Evolutionary conservation across 495 filamentous ascomycete genomes (phyloP).

Genomic region (Hypoxylon cercidicola): DNA sequence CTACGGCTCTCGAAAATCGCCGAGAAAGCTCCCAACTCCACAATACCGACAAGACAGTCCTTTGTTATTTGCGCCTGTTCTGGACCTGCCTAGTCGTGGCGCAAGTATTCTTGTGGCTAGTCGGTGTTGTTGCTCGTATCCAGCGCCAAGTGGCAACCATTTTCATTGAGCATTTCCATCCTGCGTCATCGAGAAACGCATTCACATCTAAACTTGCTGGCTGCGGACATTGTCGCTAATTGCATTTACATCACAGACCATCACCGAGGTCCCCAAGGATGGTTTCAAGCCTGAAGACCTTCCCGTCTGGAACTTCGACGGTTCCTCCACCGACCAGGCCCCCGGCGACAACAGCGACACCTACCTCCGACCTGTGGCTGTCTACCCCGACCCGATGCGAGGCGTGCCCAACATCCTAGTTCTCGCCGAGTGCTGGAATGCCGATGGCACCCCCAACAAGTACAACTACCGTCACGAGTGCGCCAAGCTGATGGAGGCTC

Average conservation of each 20-base stretch:
- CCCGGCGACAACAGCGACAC: conserved; percentile 97
- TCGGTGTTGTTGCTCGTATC: conserved; percentile 26
- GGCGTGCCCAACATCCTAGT: conserved; percentile 85
- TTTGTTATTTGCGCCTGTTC: conserved; percentile 29
- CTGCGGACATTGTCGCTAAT: conserved; percentile 9
- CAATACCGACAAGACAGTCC: conserved; percentile 13
- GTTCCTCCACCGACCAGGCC: conserved; percentile 93
- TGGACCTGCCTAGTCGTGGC: conserved; percentile 26
- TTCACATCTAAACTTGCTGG: conserved; percentile 29
- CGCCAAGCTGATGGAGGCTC: conserved; percentile 85
- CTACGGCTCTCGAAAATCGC: conserved; percentile 19
- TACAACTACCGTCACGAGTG: conserved; percentile 97
- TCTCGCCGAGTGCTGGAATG: conserved; percentile 94
- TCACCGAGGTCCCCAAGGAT: conserved; percentile 69
- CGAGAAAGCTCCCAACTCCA: conserved; percentile 28
- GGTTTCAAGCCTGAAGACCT: conserved; percentile 76
- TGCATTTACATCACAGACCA: conserved; percentile 69
- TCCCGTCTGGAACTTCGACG: conserved; percentile 99
- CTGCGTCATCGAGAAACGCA: background rate
- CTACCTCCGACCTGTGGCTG: conserved; percentile 91
- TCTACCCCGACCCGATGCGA: conserved; percentile 95
- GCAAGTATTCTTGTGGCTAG: conserved; percentile 30
- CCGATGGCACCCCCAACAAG: conserved; percentile 97
- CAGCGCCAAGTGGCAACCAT: conserved; percentile 31
- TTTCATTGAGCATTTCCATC: background rate